Evolutionary conservation across 192 early-diverging fungal species (phyloP), one percentile per base, ranked within the genome.

Genomic region (Pilobolus umbonatus): DNA sequence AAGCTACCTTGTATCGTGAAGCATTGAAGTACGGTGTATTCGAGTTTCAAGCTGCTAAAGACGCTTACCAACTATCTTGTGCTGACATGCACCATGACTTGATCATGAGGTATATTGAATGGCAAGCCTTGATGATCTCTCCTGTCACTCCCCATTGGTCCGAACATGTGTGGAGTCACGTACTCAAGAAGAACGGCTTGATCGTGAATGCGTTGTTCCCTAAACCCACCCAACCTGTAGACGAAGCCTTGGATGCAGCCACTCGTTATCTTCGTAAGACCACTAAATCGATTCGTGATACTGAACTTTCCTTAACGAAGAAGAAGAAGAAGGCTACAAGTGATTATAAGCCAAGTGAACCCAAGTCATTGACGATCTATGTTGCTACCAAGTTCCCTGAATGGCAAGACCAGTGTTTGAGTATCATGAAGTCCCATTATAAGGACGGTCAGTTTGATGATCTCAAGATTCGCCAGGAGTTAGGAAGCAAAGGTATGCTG

Each of bases 81-180:
- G 58, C 68, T 15, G 92, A 89, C 34, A 94, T 97, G 93, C 93
- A 98, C 74, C 67, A 71, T 38, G 91, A 92, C 42, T 72, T 98
- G 68, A 73, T 97, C 28, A 67, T 74, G 59, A 84, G 85, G 58
- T 97, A 88, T 73, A 88, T 95, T 60, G 84, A 87, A 48, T 71
- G 88, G 43, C 92, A 96, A 75, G 80, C 92, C 35, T 69, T 99
- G 51, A 62, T 93, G 54, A 67, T 99, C 47, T 75, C 85, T 36
- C 95, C 97, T 24, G 85, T 99, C 57, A 83, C 86, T 22, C 90
- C 97, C 12, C 96, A 98, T 79, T 97, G 90, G 90, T 80, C 86
- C 44, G 95, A 99, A 72, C 75, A 94, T 68, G 70, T 98, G 40
- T 99, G 94, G 94, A 68, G 67, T 32, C 73, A 79, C 19, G 47